phyloP scores from a whole-genome alignment of 805 yeast genomes.

The Limtongia smithiae region DNA sequence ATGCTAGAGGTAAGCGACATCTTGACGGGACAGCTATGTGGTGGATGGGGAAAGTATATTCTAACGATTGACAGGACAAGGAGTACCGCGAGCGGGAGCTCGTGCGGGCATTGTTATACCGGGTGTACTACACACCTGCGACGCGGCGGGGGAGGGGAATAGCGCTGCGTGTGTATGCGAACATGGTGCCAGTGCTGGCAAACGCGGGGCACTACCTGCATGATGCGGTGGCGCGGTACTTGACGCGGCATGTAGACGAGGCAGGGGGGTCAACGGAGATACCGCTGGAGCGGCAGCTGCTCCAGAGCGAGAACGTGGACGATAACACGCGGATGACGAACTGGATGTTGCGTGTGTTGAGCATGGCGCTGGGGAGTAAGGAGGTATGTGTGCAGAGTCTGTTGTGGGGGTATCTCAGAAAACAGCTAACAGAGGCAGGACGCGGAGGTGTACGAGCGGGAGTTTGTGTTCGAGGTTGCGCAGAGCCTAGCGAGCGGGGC shows the following conservation, averaged over 20 bases:
- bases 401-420: no score
- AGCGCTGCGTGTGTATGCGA: constrained; percentile 45
- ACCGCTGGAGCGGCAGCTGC: constrained; percentile 6
- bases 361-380: constrained; percentile 2
- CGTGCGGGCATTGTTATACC: constrained; percentile 51
- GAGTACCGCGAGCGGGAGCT: constrained; percentile 54
- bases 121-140: constrained; percentile 20
- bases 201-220: constrained; percentile 73
- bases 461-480: constrained; percentile 12
- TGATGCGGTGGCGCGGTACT: constrained; percentile 49
- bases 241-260: constrained; percentile 1
- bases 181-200: constrained; percentile 52
- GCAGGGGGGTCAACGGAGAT: constrained; percentile 5
- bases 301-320: constrained; percentile 16
- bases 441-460: neutral
- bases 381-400: constrained; percentile 11
- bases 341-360: constrained; percentile 17
- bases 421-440: no score
- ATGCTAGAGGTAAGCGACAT: constrained; percentile 19
- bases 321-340: constrained; percentile 4
- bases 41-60: no score
- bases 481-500: constrained; percentile 12
- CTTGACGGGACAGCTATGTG: no score
- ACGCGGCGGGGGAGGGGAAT: no score
- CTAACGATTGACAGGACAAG: constrained; percentile 41